phyloP scores from a whole-genome alignment of 169 alveolate genomes.

The Plasmodium gallinaceum region DNA sequence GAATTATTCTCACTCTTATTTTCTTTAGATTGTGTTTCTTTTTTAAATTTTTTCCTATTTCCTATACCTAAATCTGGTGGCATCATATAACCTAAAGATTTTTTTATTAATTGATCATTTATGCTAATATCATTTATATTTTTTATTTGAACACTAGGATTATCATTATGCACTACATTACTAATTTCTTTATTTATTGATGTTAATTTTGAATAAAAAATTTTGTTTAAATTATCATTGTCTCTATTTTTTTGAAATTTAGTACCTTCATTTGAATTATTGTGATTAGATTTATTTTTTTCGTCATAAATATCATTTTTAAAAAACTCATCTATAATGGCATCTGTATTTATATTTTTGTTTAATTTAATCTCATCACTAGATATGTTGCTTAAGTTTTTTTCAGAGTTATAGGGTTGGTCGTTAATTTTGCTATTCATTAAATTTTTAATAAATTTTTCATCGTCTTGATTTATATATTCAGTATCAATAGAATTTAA shows the following conservation, averaged over 20 bases:
- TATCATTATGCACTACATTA: neutral
- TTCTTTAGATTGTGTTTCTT: neutral
- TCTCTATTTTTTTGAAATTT: neutral
- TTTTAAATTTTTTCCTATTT: conserved; percentile 20
- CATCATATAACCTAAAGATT: conserved; percentile 43
- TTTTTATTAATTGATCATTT: conserved; percentile 9
- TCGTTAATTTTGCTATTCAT: neutral
- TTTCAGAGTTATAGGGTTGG: neutral
- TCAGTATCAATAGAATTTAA: conserved; percentile 8
- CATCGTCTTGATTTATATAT: neutral
- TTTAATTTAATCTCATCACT: too few species aligned
- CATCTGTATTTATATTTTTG: conserved; percentile 16
- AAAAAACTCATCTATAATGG: conserved; percentile 36
- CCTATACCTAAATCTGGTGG: conserved; percentile 56
- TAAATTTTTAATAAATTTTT: conserved; percentile 6
- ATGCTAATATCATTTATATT: neutral
- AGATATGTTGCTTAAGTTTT: neutral
- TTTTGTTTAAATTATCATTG: conserved; percentile 24
- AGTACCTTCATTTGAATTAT: neutral
- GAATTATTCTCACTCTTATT: conserved; percentile 10
- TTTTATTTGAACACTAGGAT: neutral
- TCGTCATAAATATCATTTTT: conserved; percentile 10
- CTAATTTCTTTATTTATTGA: conserved; percentile 8
- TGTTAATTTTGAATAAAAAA: conserved; percentile 21
- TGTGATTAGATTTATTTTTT: neutral